phyloP scores from a whole-genome alignment of 495 filamentous ascomycete genomes.

The Talaromyces liani region DNA sequence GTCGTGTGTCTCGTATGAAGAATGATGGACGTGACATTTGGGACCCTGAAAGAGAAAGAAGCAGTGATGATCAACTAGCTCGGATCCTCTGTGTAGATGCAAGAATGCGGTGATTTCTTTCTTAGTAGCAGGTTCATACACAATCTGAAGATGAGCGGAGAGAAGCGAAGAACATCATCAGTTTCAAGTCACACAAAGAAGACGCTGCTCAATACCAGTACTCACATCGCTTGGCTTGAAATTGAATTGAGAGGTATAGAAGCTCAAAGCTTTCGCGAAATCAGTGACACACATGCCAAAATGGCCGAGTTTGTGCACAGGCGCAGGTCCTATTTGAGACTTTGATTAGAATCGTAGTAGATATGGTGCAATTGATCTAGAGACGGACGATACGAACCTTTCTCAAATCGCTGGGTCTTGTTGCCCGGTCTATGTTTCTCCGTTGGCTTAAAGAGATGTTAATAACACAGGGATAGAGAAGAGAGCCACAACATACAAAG shows the following conservation, averaged over 20 bases:
- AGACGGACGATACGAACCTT: slow-evolving; percentile 29
- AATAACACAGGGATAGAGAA: neutral
- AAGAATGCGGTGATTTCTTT: slow-evolving; percentile 51
- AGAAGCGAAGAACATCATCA: too few species aligned
- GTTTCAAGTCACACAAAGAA: too few species aligned
- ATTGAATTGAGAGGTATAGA: slow-evolving; percentile 59
- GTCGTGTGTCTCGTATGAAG: slow-evolving; percentile 61
- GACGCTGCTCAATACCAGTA: neutral
- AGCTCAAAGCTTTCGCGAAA: slow-evolving; percentile 47
- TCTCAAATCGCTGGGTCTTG: slow-evolving; percentile 20
- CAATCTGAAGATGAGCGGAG: too few species aligned
- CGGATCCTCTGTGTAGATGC: slow-evolving; percentile 51
- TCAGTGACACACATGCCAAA: slow-evolving; percentile 57
- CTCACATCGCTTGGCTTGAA: slow-evolving; percentile 33
- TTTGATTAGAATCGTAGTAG: too few species aligned
- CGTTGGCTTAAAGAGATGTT: slow-evolving; percentile 11
- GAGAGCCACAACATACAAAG: neutral
- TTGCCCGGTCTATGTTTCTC: slow-evolving; percentile 10
- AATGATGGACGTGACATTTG: slow-evolving; percentile 57
- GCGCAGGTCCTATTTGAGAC: slow-evolving; percentile 42
- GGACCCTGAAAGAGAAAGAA: slow-evolving; percentile 52
- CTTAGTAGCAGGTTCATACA: neutral
- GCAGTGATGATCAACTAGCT: slow-evolving; percentile 57
- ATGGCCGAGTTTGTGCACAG: slow-evolving; percentile 64
- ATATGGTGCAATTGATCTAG: too few species aligned